A percentile compares a stretch with the other conserved stretches of the same genome.
These are phyloP conservation scores for Trichosporon sp. DNA, from an alignment of 1,284 basidiomycete species.

Conservation along the genomic window DNA sequence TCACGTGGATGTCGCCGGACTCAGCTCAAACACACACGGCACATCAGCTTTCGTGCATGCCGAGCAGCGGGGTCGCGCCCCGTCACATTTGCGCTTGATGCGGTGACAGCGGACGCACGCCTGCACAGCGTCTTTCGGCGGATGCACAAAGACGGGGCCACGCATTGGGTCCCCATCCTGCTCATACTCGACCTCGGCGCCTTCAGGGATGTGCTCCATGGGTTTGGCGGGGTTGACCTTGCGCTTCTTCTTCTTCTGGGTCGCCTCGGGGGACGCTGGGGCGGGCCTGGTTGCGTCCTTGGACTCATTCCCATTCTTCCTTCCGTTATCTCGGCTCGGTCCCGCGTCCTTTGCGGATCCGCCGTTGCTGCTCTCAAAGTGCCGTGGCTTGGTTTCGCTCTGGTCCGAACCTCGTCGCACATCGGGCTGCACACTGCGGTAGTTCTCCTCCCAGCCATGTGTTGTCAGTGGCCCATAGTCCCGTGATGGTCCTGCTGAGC, in stretches of 20 bases:
- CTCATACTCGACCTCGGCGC: slow-evolving; percentile 40
- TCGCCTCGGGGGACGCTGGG: background rate
- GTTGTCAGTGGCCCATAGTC: slow-evolving; percentile 11
- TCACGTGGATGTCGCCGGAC: slow-evolving; percentile 47
- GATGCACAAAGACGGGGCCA: slow-evolving; percentile 49
- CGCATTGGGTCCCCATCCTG: slow-evolving; percentile 41
- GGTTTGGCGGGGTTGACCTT: slow-evolving; percentile 20
- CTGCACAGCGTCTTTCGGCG: slow-evolving; percentile 45
- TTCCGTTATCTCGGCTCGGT: background rate
- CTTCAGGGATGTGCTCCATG: slow-evolving; percentile 29
- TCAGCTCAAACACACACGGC: slow-evolving; percentile 51
- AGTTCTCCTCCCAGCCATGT: slow-evolving; percentile 15
- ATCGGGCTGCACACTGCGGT: slow-evolving; percentile 14
- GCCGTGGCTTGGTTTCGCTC: slow-evolving; percentile 12
- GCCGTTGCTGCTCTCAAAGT: background rate
- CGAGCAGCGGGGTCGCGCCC: slow-evolving; percentile 45
- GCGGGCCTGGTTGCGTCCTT: background rate
- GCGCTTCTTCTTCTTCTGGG: slow-evolving; percentile 16
- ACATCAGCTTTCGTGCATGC: slow-evolving; percentile 49
- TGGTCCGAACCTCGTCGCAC: background rate
- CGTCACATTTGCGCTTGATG: slow-evolving; percentile 53
- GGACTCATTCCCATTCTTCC: slow-evolving; percentile 13
- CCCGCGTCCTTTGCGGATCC: background rate
- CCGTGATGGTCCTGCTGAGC: background rate
- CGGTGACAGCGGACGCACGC: slow-evolving; percentile 52